Evolutionary conservation across 2,329 filamentous ascomycete genomes (phyloP), one percentile per base, ranked within the genome.

Genomic region (Exserohilum turcica): DNA sequence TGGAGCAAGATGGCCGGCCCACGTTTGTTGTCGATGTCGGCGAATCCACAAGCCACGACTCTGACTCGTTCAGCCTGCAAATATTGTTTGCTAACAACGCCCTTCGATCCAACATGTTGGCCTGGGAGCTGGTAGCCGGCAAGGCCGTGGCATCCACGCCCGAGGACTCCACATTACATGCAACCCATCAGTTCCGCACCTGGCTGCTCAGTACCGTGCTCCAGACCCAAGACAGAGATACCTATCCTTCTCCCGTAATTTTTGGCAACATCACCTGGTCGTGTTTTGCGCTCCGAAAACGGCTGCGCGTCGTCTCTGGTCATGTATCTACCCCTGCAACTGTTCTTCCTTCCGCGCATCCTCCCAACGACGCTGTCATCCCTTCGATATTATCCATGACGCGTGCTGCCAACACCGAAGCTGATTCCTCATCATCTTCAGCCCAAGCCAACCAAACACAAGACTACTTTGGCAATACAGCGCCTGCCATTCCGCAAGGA

Each of bases 1-100:
- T 94, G 35, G 89, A 93, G 66, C 84, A 89, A 60, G 90, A 94
- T 68, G 84, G 88, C 43, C 80, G 90, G 40, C 90, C 89, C 2
- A 90, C 88, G 0, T 91, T 93, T 64, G 82, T 93, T 36, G 79
- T 93, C 29, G 89, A 93, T 64, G 74, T 90, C 44, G 78, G 79
- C 6, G 84, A 87, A 63, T 72, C 79, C 1, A 71, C 76, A n/a
- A 87, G 86, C 61, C 80, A 78, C 40, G 76, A 75, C 18, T 76
- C 80, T 1, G 80, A 81, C 0, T 50, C 57, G 1, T 45, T 52
- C 4, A 78, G 79, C 1, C 72, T 92, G 32, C 80, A 83, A 27
- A 80, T 90, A 6, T 62, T 90, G 0, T 92, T 89, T 68, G 82
- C 83, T 27, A 94, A 93, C 68, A 78, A 81, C 8, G 82, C 88